Conservation (phyloP, 257 asterid species). For the Petunia axillaris region DNA sequence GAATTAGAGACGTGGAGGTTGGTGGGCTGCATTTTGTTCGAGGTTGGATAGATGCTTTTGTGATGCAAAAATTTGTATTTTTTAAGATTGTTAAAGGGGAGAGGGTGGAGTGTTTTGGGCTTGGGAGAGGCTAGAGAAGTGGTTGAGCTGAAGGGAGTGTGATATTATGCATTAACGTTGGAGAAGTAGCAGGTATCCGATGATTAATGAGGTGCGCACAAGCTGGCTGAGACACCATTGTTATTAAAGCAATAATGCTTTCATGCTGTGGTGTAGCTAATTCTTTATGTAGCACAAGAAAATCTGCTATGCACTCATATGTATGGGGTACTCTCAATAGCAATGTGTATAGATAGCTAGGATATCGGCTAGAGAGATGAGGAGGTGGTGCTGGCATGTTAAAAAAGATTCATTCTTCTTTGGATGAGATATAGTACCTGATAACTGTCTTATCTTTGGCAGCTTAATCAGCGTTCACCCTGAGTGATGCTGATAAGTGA, state of each 20-base stretch:
- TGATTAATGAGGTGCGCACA: not conserved
- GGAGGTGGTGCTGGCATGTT: not conserved
- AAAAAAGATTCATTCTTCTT: not conserved
- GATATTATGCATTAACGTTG: not conserved
- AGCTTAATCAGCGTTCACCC: not conserved
- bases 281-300: not conserved
- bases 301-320: conserved; percentile 1
- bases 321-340: not conserved
- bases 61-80: not conserved
- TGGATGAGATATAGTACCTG: not conserved
- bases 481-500: conserved; percentile 8
- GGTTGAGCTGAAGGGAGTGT: not conserved
- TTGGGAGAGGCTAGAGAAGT: not conserved
- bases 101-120: not conserved
- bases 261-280: not conserved
- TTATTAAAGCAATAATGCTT: not conserved
- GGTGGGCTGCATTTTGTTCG: conserved; percentile 21
- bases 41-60: not conserved
- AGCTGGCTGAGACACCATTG: not conserved
- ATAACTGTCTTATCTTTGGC: not conserved
- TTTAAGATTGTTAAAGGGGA: not conserved
- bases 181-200: not conserved
- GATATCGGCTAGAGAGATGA: not conserved
- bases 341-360: not conserved
- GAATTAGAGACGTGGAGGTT: conserved; percentile 22